Evolutionary conservation across 2,329 filamentous ascomycete species (phyloP), one percentile per base, ranked within the genome.

Genomic region (Fusarium duplospermum): DNA sequence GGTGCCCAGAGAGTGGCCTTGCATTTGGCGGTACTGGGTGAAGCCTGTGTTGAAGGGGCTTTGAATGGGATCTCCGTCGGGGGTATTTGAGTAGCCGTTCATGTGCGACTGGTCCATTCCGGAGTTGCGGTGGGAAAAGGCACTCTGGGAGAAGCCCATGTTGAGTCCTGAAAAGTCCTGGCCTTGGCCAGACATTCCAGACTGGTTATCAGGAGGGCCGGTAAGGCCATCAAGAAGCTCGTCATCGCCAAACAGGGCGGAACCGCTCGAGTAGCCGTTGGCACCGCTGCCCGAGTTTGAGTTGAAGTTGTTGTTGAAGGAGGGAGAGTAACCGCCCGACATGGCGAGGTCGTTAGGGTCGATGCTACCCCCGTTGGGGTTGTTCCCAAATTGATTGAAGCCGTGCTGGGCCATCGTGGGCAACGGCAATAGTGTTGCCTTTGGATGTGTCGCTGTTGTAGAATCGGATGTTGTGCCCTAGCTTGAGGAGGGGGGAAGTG

Each of bases 1-100:
- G 63, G 84, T 87, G 67, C 86, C 86, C 69, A 91, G 89, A 18
- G 87, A 85, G 63, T 89, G 87, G 18, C 87, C 87, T 79, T 91
- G 89, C 78, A 93, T 91, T 67, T 90, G 89, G 52, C 93, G 90
- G 81, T 94, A 97, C 74, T 95, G 93, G 79, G 93, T 93, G 85
- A 95, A 96, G 79, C 89, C 91, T 76, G 93, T 90, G 47, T 93
- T 89, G 79, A 95, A 98, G 0, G 96, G 96, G 78, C 95, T 98
- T 80, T 97, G 94, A 70, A 98, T 96, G 7, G 96, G 95, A 62
- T 94, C 93, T 62, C 94, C 94, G 70, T 98, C 96, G 4, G 96
- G 95, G 2, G 95, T 98, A 81, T 94, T 94, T 22, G 96, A 98
- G 83, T 93, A 98, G 71, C 94, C 91, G 79, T 93, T 93, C 80